Base-by-base conservation (phyloP, 768 basidiomycete species). In the Wakefieldia striispora region DNA sequence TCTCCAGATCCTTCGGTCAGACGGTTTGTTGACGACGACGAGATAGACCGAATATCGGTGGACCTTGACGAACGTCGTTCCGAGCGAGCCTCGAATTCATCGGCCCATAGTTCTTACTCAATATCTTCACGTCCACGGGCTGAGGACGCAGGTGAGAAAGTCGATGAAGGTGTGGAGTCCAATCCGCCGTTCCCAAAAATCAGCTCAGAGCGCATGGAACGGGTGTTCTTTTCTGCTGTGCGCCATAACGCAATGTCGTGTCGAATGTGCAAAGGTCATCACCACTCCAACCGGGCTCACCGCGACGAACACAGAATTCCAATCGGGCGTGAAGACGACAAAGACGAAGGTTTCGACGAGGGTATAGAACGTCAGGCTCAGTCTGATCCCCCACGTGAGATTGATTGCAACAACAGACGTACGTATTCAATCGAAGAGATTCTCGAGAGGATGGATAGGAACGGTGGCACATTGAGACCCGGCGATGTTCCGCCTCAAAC, bases 401-500 rank as follows among this genome's bases (percentile, higher is more conserved):
- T 3, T 17, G 54, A 45, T 26, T 49, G 38, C 24, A 45, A 49
- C 14, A n/a, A 26, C 12, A 43, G 45, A 49, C 58, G 43, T 26
- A 21, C 39, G 7, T 50, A 48, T 20, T 54, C 54, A 6, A 44
- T 66, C 27, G 62, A 64, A 6, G 64, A 65, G 19, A 62, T 65
- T 35, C 53, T 65, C 6, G 59, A 59, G 37, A 55, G 50, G 33
- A 59, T 65, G 49, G 60, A 66, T 21, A 50, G 35, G 17, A 61
- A 66, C 35, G 64, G 62, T 0, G 60, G 56, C 14, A 55, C 47
- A 4, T 43, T 67, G 37, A 52, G 51, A 41, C 40, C 55, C 24
- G 36, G 75, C 74, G 42, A 58, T 23, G 26, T 90, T 7, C 94
- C 92, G 2, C 88, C 92, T 20, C 95, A 97, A 68, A 94, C 93